Conservation (phyloP, 139 green algal species). For the Coelastrella sp. region DNA sequence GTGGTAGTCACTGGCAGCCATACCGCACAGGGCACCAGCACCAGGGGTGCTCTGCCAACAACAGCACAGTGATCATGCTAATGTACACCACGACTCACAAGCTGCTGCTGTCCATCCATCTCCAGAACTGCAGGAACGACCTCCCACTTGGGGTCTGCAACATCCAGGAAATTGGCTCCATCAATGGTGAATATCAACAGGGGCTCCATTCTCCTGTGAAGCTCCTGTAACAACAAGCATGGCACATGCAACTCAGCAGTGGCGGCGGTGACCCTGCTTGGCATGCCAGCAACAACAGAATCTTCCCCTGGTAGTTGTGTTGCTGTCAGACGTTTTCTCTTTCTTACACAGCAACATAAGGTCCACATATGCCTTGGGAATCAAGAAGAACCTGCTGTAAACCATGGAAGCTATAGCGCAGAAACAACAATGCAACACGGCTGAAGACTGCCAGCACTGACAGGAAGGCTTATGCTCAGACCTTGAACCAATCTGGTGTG, state of each 20-base stretch:
- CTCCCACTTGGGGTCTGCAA: constrained; percentile 80
- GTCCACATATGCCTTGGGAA: too few relatives aligned
- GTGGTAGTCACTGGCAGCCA: too few relatives aligned
- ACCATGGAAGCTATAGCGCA: too few relatives aligned
- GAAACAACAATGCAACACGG: not conserved
- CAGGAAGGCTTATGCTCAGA: not conserved
- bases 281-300: too few relatives aligned
- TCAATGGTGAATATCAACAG: constrained; percentile 92
- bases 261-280: not conserved
- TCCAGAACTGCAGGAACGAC: constrained; percentile 70
- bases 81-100: too few relatives aligned
- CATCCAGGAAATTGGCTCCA: constrained; percentile 80
- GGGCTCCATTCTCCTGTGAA: constrained; percentile 83
- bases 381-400: too few relatives aligned
- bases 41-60: too few relatives aligned
- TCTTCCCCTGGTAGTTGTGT: too few relatives aligned
- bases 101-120: not conserved
- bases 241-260: not conserved
- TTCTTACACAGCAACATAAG: too few relatives aligned
- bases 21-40: too few relatives aligned
- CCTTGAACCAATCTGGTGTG: constrained; percentile 54
- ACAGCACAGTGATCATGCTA: too few relatives aligned
- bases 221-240: constrained; percentile 58
- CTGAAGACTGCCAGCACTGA: not conserved
- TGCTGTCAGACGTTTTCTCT: too few relatives aligned